Evolutionary conservation across 1,284 basidiomycete genomes (phyloP), one percentile per base, ranked within the genome.

Genomic region (Trametes sp.): DNA sequence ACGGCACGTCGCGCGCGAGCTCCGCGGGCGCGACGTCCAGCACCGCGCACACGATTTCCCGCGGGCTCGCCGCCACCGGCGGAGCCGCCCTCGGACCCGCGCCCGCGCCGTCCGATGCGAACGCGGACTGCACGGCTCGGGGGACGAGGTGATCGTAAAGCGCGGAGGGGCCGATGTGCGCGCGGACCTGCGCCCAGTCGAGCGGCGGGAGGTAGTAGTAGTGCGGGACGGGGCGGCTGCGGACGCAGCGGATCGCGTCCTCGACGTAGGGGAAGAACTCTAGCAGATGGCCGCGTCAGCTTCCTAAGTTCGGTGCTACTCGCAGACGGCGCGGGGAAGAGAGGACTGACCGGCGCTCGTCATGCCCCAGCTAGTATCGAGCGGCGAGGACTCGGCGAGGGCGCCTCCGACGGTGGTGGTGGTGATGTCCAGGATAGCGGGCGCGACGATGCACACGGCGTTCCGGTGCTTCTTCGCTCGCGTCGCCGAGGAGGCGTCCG

Each of bases 371-470:
- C 67, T 60, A 75, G 50, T 26, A 23, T n/a, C n/a, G n/a, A n/a
- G 21, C n/a, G 54, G 38, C 9, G 51, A 44, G 26, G 60, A 48
- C 11, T 61, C 60, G 38, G 61, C 46, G 31, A 41, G 54, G 42
- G 63, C 56, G n/a, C 49, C 59, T 13, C 56, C 45, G 7, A 67
- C 31, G 16, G 70, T 54, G 13, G 65, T 61, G 52, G 70, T n/a
- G n/a, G 65, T 61, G 52, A 69, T 70, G 58, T 79, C 79, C 1
- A 72, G 29, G 36, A 81, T 75, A 1, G 69, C 71, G 0, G 80
- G 80, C 2, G 70, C 69, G 49, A 78, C 68, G 26, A 82, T 68
- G 3, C 75, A 74, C 57, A 78, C 76, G 1, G 76, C 79, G 62
- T 81, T 82, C 14, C 59, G 63, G 45, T 74, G 72, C 50, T 69